Percentiles rank a stretch among this genome's conserved stretches.
These are phyloP conservation scores for Gremmenia infestans DNA, from an alignment of 2,329 filamentous ascomycete species.

Conservation along the genomic window DNA sequence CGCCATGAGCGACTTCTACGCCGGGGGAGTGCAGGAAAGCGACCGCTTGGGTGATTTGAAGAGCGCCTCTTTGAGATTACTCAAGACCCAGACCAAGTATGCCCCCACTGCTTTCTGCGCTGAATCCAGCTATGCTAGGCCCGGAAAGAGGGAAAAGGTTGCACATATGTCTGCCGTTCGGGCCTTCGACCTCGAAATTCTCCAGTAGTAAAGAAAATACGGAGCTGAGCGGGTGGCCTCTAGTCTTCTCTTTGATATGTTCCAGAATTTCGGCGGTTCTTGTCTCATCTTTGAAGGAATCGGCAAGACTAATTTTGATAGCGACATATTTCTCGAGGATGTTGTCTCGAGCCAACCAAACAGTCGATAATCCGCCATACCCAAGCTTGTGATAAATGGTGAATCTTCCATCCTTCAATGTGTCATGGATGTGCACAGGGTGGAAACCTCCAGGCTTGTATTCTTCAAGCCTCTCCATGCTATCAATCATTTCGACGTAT, in stretches of 20 bases:
- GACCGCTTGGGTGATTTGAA: not conserved
- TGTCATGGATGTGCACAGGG: conserved; percentile 38
- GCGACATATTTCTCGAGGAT: conserved; percentile 7
- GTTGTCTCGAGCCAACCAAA: conserved; percentile 39
- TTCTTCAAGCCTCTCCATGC: conserved; percentile 10
- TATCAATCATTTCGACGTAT: not conserved
- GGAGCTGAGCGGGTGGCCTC: not conserved
- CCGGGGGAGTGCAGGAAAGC: not conserved
- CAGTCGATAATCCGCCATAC: conserved; percentile 40
- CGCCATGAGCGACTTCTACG: conserved; percentile 3
- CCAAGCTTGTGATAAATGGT: conserved; percentile 41
- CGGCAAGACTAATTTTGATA: conserved; percentile 11
- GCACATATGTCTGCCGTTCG: conserved; percentile 40
- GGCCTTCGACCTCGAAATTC: conserved; percentile 26
- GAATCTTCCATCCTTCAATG: conserved; percentile 38
- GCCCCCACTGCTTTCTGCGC: not conserved
- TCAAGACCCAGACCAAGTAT: not conserved
- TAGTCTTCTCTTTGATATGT: not conserved
- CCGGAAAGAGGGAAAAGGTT: conserved; percentile 33
- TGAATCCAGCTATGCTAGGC: conserved; percentile 2
- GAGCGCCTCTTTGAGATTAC: not conserved
- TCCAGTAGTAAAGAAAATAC: not conserved
- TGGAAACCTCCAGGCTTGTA: conserved; percentile 37
- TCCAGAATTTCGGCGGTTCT: not conserved
- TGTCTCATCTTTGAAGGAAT: not conserved